Evolutionary conservation across 192 early-diverging fungal species (phyloP).

Genomic region (Coemansia sp.): DNA sequence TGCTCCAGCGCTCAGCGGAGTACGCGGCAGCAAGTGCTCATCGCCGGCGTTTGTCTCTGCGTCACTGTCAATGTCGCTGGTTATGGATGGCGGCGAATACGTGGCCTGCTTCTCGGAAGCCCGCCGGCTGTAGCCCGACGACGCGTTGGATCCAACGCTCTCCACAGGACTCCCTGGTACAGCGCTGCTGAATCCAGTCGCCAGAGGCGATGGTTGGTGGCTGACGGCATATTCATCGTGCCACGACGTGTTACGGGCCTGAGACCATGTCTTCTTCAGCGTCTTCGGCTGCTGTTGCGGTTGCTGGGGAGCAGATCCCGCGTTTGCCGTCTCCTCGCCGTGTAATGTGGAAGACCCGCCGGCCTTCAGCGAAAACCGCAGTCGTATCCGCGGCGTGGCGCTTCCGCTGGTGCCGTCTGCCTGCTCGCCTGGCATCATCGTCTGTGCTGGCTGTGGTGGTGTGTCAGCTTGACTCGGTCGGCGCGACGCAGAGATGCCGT

Average conservation of each 20-base stretch:
- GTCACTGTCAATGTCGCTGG: slow-evolving; percentile 25
- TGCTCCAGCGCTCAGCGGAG: neutral
- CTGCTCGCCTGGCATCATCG: neutral
- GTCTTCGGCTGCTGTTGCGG: neutral
- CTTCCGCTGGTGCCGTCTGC: slow-evolving; percentile 5
- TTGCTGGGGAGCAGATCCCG: neutral
- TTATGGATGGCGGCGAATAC: slow-evolving; percentile 25
- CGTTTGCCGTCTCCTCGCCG: neutral
- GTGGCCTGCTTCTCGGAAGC: neutral
- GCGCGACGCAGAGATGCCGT: neutral
- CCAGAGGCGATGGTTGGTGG: neutral
- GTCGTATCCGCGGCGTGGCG: slow-evolving; percentile 36
- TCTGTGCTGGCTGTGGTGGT: neutral
- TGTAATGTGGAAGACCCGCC: neutral
- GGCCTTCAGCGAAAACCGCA: slow-evolving; percentile 41
- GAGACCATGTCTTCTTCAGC: slow-evolving; percentile 3
- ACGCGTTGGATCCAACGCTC: slow-evolving; percentile 16
- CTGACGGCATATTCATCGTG: slow-evolving; percentile 4
- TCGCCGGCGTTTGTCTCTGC: slow-evolving; percentile 8
- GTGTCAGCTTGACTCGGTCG: neutral
- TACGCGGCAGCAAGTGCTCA: neutral
- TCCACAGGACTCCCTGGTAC: slow-evolving; percentile 21
- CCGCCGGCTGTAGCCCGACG: slow-evolving; percentile 11
- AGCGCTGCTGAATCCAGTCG: slow-evolving; percentile 8
- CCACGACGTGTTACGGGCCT: slow-evolving; percentile 3